These are phyloP conservation scores for Penstemon barbatus DNA, from an alignment of 257 asterid genomes.

Conservation along the genomic window DNA sequence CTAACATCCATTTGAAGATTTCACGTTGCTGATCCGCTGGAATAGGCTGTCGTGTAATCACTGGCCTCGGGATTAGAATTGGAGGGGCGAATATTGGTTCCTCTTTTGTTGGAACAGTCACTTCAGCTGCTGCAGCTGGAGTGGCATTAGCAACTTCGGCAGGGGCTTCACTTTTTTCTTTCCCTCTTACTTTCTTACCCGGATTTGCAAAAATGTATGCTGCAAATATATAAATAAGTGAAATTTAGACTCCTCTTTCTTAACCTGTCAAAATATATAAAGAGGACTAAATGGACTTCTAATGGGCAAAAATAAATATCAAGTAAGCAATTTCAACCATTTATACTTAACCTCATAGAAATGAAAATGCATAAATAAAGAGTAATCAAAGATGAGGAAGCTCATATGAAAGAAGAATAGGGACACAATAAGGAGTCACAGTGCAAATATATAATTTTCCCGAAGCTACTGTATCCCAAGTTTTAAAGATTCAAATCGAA, in stretches of 20 bases:
- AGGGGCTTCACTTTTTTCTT: constrained; percentile 35
- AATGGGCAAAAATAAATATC: neutral
- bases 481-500: neutral
- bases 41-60: constrained; percentile 44
- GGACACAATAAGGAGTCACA: neutral
- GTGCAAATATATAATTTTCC: constrained; percentile 1
- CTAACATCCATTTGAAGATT: constrained; percentile 67
- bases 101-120: constrained; percentile 33
- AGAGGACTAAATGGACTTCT: neutral
- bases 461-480: neutral
- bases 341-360: too few species aligned
- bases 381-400: neutral
- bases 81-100: constrained; percentile 43
- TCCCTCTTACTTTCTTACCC: constrained; percentile 42
- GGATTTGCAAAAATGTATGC: constrained; percentile 59
- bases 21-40: constrained; percentile 63
- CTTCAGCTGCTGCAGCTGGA: constrained; percentile 30
- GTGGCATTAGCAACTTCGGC: constrained; percentile 35
- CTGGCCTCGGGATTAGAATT: constrained; percentile 37
- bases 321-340: too few species aligned
- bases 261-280: neutral
- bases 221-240: constrained; percentile 33
- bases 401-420: neutral
- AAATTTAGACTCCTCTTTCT: constrained; percentile 6
- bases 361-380: neutral